A percentile compares a stretch with the other conserved stretches of the same genome.
These are phyloP conservation scores for Clonostachys sp. DNA, from an alignment of 2,329 filamentous ascomycete species.

Conservation along the genomic window DNA sequence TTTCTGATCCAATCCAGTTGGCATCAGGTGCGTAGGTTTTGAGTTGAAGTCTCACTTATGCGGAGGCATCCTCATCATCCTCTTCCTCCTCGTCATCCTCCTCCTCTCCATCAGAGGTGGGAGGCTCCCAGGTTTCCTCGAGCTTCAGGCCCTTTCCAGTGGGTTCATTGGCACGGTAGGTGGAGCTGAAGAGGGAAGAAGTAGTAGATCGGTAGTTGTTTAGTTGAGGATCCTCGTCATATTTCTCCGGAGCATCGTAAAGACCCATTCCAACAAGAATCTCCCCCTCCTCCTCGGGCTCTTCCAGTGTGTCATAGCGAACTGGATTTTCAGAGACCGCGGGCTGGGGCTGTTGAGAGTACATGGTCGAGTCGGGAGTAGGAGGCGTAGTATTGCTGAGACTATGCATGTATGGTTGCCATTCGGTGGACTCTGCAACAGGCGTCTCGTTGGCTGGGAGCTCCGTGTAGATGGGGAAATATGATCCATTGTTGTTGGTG, in stretches of 20 bases:
- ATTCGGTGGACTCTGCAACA: constrained; percentile 21
- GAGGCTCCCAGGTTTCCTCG: constrained; percentile 75
- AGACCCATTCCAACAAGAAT: constrained; percentile 79
- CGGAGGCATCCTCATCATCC: not conserved
- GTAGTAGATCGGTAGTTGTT: constrained; percentile 52
- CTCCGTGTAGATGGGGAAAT: constrained; percentile 15
- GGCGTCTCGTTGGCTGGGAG: not conserved
- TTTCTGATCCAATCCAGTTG: too few species aligned
- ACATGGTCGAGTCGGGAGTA: constrained; percentile 54
- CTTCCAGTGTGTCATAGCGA: constrained; percentile 43
- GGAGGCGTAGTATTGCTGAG: constrained; percentile 49
- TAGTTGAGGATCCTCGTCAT: constrained; percentile 40
- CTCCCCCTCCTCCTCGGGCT: constrained; percentile 58
- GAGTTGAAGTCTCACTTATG: not conserved
- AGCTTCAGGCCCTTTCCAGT: constrained; percentile 73
- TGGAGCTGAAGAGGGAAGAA: constrained; percentile 47
- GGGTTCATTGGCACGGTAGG: constrained; percentile 37
- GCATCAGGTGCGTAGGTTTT: not conserved
- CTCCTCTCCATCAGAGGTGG: constrained; percentile 54
- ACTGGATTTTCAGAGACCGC: constrained; percentile 44
- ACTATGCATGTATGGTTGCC: constrained; percentile 41
- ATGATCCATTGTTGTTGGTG: constrained; percentile 2
- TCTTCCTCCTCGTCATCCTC: constrained; percentile 32
- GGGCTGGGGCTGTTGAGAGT: constrained; percentile 41
- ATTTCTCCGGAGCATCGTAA: constrained; percentile 66